Conservation (phyloP, 2,329 filamentous ascomycete species). For the Cylindrodendrum hubeiense region DNA sequence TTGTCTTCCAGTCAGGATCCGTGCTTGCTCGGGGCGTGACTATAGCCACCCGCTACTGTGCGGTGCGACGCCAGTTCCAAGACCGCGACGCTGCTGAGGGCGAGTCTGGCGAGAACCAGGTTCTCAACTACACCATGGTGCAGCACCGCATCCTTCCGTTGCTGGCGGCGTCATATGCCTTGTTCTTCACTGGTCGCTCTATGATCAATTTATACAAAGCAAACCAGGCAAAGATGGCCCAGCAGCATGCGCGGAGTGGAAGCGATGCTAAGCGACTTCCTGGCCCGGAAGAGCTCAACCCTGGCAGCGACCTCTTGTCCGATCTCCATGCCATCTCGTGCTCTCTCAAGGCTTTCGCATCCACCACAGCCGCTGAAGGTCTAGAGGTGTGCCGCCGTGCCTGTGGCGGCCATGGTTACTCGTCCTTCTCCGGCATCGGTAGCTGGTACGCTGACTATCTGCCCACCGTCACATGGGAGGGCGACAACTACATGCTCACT, state of each 20-base stretch:
- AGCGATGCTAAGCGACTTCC: constrained; percentile 64
- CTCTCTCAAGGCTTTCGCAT: constrained; percentile 79
- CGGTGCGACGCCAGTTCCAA: constrained; percentile 82
- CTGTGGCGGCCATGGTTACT: constrained; percentile 83
- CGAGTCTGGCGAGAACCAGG: constrained; percentile 75
- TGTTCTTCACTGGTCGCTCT: constrained; percentile 81
- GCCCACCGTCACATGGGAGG: constrained; percentile 78
- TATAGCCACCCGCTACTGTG: constrained; percentile 80
- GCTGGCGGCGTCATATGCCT: constrained; percentile 79
- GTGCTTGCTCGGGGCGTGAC: constrained; percentile 82
- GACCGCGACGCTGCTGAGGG: constrained; percentile 74
- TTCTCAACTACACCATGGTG: constrained; percentile 86
- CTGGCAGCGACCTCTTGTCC: constrained; percentile 75
- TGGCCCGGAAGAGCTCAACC: constrained; percentile 75
- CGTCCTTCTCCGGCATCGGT: constrained; percentile 81
- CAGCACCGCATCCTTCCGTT: constrained; percentile 80
- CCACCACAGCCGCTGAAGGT: constrained; percentile 79
- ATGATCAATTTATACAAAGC: constrained; percentile 82
- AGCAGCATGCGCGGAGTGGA: constrained; percentile 51
- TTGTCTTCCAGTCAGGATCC: constrained; percentile 79
- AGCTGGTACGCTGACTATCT: constrained; percentile 82
- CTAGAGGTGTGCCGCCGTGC: constrained; percentile 81
- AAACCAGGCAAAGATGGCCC: constrained; percentile 76
- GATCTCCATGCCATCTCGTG: constrained; percentile 84
- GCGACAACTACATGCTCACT: constrained; percentile 86